Conservation (phyloP, 1,284 basidiomycete species). For the Fomes fomentarius region DNA sequence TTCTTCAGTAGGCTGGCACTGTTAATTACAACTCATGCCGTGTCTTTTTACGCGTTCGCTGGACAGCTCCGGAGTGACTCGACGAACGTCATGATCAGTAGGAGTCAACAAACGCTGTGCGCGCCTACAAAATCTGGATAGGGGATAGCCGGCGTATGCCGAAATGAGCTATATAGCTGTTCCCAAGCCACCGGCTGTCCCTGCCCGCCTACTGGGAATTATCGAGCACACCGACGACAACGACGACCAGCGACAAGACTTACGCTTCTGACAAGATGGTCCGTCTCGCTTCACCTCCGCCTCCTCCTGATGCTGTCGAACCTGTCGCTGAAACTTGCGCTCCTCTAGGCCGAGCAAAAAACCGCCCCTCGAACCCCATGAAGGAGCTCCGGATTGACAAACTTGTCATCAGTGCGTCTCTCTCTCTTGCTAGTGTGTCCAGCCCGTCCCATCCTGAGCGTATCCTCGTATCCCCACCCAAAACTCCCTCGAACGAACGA, state of each 20-base stretch:
- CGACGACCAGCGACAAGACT: conserved; percentile 28
- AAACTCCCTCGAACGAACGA: too few relatives aligned
- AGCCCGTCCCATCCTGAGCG: background rate
- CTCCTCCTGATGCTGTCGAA: background rate
- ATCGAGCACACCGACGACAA: conserved; percentile 25
- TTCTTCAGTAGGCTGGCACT: too few relatives aligned
- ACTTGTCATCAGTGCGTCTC: conserved; percentile 95
- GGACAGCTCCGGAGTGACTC: too few relatives aligned
- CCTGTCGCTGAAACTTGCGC: conserved; percentile 14
- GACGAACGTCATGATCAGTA: too few relatives aligned
- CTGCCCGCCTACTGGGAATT: conserved; percentile 8
- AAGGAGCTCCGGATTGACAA: conserved; percentile 98
- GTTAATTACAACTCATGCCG: too few relatives aligned
- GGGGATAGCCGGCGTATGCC: conserved; percentile 4
- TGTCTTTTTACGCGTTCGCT: too few relatives aligned
- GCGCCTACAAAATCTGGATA: background rate
- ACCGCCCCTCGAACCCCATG: conserved; percentile 89
- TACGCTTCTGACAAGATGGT: conserved; percentile 29
- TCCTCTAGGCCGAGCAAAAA: conserved; percentile 81
- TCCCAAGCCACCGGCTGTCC: conserved; percentile 30
- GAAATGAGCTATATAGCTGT: conserved; percentile 25
- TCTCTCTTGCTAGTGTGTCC: background rate
- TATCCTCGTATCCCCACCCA: background rate
- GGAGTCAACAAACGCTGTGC: background rate
- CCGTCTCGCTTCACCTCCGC: conserved; percentile 15